Base-by-base conservation (phyloP, 208 protist species). In the Trypanosoma cruzi region DNA sequence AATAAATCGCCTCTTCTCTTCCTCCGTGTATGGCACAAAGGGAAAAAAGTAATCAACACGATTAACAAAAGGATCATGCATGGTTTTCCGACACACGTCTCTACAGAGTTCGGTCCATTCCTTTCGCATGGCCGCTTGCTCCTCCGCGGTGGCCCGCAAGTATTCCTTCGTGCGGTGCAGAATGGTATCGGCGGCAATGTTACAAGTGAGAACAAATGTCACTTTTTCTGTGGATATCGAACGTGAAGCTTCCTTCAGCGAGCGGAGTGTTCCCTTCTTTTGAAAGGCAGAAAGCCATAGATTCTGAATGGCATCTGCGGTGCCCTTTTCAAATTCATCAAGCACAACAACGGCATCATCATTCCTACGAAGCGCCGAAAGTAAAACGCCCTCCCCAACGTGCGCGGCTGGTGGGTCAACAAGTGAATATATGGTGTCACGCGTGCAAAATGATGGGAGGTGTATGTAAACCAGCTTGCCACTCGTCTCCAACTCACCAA, bases 201-300 rank as follows among this genome's bases (percentile, higher is more conserved):
- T 96, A 75, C 88, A 94, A 4, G 90, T 94, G 32, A 96, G 72
- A 31, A 96, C 82, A 70, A 96, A 96, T 8, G 84, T 94, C 0
- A 84, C 77, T 40, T 79, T 64, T 58, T 84, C 84, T 22, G 88
- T 96, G 6, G 85, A 92, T 18, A 96, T 80, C 16, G 75, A 88
- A 20, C 88, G 84, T 20, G 73, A 79, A 0, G 84, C 80, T 24
- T 92, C 72, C 70, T 96, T 96, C 48, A 94, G 65, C 18, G 90
- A 96, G 34, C 88, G 90, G 48, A 96, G 77, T 54, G 80, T 84
- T 22, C 90, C 90, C 55, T 92, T 80, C 66, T 93, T 93, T 70
- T 93, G 88, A 76, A 96, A 96, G 1, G 90, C 90, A 2, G 90
- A 94, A 4, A 96, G 81, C 88, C 87, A 96, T 54, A 96, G 56